phyloP scores from a whole-genome alignment of 2,329 filamentous ascomycete genomes.

The Sporothrix pseudoabietina region DNA sequence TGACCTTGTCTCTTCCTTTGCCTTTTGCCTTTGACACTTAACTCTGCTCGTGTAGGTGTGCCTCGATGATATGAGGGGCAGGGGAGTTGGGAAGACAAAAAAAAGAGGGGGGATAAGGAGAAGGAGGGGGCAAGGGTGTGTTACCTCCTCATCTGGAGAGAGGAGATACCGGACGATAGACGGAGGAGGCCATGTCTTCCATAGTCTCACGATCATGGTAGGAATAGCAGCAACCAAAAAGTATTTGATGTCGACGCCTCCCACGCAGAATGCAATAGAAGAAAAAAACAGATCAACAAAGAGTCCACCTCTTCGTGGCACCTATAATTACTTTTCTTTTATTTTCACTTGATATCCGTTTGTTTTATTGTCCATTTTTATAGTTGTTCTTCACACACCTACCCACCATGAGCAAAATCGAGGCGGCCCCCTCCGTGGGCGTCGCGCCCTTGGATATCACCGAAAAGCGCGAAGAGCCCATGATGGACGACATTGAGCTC shows the following conservation, averaged over 20 bases:
- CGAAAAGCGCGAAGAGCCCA: slow-evolving; percentile 1
- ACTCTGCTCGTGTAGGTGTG: neutral
- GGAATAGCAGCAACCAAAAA: neutral
- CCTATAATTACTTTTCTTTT: neutral
- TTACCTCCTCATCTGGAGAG: neutral
- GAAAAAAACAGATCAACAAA: neutral
- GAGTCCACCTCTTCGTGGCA: neutral
- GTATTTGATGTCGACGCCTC: neutral
- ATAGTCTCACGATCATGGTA: neutral
- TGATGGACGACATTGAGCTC: slow-evolving; percentile 21
- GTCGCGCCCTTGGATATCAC: neutral
- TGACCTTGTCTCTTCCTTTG: neutral
- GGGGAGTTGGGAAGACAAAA: no score
- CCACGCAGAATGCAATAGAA: neutral
- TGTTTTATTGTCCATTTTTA: neutral
- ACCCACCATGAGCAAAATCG: neutral
- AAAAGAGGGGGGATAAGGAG: slow-evolving; percentile 12
- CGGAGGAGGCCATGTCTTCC: neutral
- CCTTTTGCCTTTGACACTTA: neutral
- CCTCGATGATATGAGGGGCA: neutral
- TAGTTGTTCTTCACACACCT: neutral
- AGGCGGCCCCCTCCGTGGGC: neutral
- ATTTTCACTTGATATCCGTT: neutral
- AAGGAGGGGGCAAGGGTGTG: neutral
- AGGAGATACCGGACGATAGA: neutral